Evolutionary conservation across 1,284 basidiomycete genomes (phyloP), one percentile per base, ranked within the genome.

Genomic region (Rhizoctonia solani): DNA sequence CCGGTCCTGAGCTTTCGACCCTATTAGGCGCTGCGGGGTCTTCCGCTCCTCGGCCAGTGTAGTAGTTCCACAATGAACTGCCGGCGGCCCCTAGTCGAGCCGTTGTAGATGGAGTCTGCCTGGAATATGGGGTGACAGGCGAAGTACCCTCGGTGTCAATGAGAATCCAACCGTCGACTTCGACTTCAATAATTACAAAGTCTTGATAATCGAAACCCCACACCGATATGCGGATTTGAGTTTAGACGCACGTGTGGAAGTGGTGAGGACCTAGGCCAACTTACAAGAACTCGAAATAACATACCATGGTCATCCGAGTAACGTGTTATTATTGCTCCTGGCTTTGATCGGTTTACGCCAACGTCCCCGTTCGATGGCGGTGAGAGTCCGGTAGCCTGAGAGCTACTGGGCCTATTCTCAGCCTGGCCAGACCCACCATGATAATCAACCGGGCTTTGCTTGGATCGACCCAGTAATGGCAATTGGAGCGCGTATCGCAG

Each of bases 121-220:
- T 30, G 4, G 42, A 16, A 23, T 19, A 32, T n/a, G 55, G 42
- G 27, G 27, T 46, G 29, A 16, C n/a, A 13, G 55, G 42, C 25
- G 27, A 42, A 9, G 25, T 23, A n/a, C 55, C 55, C 29, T 59
- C 39, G 8, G 55, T 59, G 42, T 59, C 42, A 30, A 59, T 59
- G 1, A 59, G 55, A 46, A 59, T 59, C 55, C 55, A 59, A 9
- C 55, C 55, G 42, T 59, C 55, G 25, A 59, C 55, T 34, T 59
- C 55, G 42, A 47, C 37, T n/a, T 59, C 55, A 11, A 59, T 46
- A 44, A 59, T 59, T 4, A 59, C 55, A 59, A 59, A 59, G 42
- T 59, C 55, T 59, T 23, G 14, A 34, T 56, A 3, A 8, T 27
- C 14, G 13, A 13, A 47, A n/a, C n/a, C n/a, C n/a, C n/a, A n/a